Conservation (phyloP, 768 basidiomycete species). For the Russula foetens region DNA sequence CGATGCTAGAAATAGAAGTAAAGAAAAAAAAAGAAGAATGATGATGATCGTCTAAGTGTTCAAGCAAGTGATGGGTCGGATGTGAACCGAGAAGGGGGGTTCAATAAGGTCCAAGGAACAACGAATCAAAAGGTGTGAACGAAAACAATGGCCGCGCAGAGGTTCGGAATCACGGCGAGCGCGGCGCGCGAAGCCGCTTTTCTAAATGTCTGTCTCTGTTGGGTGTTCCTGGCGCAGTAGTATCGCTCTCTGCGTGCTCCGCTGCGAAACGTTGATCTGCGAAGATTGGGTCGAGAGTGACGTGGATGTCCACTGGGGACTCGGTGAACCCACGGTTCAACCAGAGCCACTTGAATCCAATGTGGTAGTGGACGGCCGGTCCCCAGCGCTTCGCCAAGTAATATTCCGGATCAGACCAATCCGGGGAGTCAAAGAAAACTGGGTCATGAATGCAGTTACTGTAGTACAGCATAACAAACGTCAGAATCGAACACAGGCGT, state of each 20-base stretch:
- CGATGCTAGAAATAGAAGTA: too few relatives aligned
- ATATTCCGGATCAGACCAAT: slow-evolving; percentile 37
- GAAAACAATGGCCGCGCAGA: too few relatives aligned
- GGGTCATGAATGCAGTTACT: slow-evolving; percentile 39
- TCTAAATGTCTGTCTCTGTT: too few relatives aligned
- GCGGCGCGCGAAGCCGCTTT: too few relatives aligned
- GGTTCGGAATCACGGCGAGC: too few relatives aligned
- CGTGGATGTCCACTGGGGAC: slow-evolving; percentile 28
- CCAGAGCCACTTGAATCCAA: slow-evolving; percentile 46
- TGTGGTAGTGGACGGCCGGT: slow-evolving; percentile 37
- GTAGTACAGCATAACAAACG: neutral
- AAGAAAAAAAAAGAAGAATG: too few relatives aligned
- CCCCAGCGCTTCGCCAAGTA: slow-evolving; percentile 36
- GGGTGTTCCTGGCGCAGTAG: neutral
- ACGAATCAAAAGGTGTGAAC: too few relatives aligned
- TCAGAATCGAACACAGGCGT: too few relatives aligned
- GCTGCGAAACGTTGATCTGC: slow-evolving; percentile 32
- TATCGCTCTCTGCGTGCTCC: neutral
- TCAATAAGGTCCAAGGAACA: too few relatives aligned
- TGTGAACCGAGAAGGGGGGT: too few relatives aligned
- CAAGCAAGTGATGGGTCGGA: too few relatives aligned
- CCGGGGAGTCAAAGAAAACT: slow-evolving; percentile 38
- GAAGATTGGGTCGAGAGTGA: slow-evolving; percentile 30
- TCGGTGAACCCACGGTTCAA: slow-evolving; percentile 28
- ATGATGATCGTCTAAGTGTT: too few relatives aligned